Conservation (phyloP, 805 yeast species). For the Metschnikowia aberdeeniae region DNA sequence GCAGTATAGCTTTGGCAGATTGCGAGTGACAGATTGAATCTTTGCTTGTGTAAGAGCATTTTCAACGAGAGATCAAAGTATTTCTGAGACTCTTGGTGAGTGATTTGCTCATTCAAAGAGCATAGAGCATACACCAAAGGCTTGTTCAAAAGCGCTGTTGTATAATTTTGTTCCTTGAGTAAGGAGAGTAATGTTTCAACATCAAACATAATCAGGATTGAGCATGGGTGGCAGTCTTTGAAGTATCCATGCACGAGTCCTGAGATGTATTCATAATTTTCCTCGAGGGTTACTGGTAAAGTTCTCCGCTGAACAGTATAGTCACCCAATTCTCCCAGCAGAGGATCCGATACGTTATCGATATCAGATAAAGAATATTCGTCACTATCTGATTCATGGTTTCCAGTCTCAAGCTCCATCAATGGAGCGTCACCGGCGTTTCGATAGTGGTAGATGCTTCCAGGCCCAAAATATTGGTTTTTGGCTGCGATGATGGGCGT, state of each 20-base stretch:
- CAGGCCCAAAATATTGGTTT: slow-evolving; percentile 17
- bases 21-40: slow-evolving; percentile 11
- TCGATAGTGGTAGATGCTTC: slow-evolving; percentile 13
- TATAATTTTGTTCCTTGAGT: slow-evolving; percentile 9
- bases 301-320: not conserved
- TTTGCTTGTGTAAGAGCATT: slow-evolving; percentile 8
- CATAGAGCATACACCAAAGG: slow-evolving; percentile 16
- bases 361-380: not conserved
- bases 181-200: slow-evolving; percentile 8
- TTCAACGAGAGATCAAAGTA: slow-evolving; percentile 10
- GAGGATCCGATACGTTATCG: not conserved
- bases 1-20: slow-evolving; percentile 15
- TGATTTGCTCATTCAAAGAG: slow-evolving; percentile 10
- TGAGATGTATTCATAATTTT: slow-evolving; percentile 13
- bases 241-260: slow-evolving; percentile 12
- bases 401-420: not conserved
- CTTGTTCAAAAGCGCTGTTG: slow-evolving; percentile 9
- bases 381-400: not conserved
- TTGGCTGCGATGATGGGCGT: slow-evolving; percentile 8
- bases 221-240: slow-evolving; percentile 5
- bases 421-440: slow-evolving; percentile 2
- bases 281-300: slow-evolving; percentile 10
- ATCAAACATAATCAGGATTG: slow-evolving; percentile 11
- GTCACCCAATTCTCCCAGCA: not conserved
- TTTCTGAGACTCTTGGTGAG: slow-evolving; percentile 13